A percentile compares a stretch with the other conserved stretches of the same genome.
phyloP scores from a whole-genome alignment of 345 rosid genomes.

The Boechera retrofracta region DNA sequence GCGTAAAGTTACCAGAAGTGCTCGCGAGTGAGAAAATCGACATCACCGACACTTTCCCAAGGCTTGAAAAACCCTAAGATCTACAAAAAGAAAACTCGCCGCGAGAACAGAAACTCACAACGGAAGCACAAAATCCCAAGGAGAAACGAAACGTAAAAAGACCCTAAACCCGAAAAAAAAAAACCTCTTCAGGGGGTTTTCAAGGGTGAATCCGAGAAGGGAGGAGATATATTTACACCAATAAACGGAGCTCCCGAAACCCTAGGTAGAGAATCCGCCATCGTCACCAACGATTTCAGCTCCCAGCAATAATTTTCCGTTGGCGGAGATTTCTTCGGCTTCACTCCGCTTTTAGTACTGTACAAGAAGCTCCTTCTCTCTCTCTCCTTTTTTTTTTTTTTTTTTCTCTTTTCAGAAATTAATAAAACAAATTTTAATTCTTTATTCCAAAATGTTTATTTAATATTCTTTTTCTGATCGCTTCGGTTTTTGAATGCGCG shows the following conservation, averaged over 20 bases:
- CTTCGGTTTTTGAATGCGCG: slow-evolving; percentile 48
- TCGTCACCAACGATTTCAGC: slow-evolving; percentile 47
- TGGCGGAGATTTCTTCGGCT: slow-evolving; percentile 59
- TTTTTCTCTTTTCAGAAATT: slow-evolving; percentile 12
- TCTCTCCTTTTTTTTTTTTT: neutral
- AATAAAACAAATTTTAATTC: neutral
- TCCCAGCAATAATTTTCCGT: slow-evolving; percentile 38
- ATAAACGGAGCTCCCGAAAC: slow-evolving; percentile 48
- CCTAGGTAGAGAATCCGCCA: slow-evolving; percentile 53
- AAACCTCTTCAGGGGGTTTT: slow-evolving; percentile 36
- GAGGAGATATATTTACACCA: slow-evolving; percentile 29
- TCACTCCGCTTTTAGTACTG: slow-evolving; percentile 52
- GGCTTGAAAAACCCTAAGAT: slow-evolving; percentile 39
- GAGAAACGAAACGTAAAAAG: slow-evolving; percentile 19
- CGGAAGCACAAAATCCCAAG: slow-evolving; percentile 34
- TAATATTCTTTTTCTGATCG: slow-evolving; percentile 24
- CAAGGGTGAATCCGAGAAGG: slow-evolving; percentile 51
- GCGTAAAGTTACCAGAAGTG: slow-evolving; percentile 38
- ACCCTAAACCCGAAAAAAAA: slow-evolving; percentile 29
- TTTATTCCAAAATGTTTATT: slow-evolving; percentile 20
- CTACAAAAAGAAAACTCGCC: slow-evolving; percentile 26
- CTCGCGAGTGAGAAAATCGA: slow-evolving; percentile 36
- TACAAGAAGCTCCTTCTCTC: slow-evolving; percentile 28
- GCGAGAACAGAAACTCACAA: slow-evolving; percentile 28
- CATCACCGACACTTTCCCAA: slow-evolving; percentile 46